Percentiles rank a stretch among this genome's conserved stretches.
phyloP scores from a whole-genome alignment of 2,329 filamentous ascomycete genomes.

The Ophiosphaerella korrae region DNA sequence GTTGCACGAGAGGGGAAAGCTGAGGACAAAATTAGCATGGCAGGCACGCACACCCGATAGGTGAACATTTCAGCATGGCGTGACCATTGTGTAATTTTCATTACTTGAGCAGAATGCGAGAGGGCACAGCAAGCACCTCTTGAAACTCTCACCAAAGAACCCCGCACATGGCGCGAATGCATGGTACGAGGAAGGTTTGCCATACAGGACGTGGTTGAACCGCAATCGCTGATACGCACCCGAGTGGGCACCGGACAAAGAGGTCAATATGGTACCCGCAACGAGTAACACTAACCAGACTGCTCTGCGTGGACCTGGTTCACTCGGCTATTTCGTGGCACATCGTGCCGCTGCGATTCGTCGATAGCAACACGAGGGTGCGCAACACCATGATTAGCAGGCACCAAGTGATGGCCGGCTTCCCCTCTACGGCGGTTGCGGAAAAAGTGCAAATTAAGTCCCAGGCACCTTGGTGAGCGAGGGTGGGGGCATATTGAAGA shows the following conservation, averaged over 20 bases:
- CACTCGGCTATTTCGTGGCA: constrained; percentile 17
- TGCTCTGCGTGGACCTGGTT: constrained; percentile 32
- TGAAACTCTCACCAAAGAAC: constrained; percentile 21
- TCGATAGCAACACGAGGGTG: constrained; percentile 15
- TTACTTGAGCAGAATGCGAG: constrained; percentile 25
- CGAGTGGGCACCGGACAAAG: constrained; percentile 22
- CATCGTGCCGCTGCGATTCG: constrained; percentile 28
- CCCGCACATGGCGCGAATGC: constrained; percentile 3
- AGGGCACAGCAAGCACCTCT: constrained; percentile 3
- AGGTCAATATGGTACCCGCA: constrained; percentile 20
- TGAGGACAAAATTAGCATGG: constrained; percentile 16
- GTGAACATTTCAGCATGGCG: constrained; percentile 22
- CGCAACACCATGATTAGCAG: constrained; percentile 29
- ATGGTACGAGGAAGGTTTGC: constrained; percentile 22
- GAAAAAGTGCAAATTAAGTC: constrained; percentile 19
- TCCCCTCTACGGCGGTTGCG: constrained; percentile 17
- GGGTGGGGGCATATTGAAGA: constrained; percentile 23
- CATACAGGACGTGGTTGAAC: constrained; percentile 14
- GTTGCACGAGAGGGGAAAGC: constrained; percentile 21
- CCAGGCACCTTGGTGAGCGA: constrained; percentile 26
- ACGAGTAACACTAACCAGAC: constrained; percentile 16
- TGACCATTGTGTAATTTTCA: constrained; percentile 19
- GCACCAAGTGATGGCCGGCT: constrained; percentile 10
- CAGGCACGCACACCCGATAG: constrained; percentile 21
- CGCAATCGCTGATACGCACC: constrained; percentile 27